Evolutionary conservation across 345 rosid species (phyloP), one percentile per base, ranked within the genome.

Genomic region (Hibiscus syriacus): DNA sequence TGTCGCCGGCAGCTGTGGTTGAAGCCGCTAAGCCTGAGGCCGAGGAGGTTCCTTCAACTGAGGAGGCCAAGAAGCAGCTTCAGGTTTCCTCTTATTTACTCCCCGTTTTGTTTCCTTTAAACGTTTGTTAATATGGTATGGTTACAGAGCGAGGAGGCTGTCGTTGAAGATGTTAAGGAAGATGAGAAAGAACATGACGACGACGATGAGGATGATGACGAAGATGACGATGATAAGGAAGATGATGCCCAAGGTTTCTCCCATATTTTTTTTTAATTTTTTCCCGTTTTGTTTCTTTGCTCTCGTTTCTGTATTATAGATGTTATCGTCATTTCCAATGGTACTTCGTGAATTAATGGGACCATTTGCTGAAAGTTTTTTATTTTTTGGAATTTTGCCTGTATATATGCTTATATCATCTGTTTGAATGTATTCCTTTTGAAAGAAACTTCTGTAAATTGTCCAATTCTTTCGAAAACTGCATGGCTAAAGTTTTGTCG

Each of bases 121-220:
- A 41, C 20, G 23, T 1, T 32, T 36, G 30, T 52, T 41, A 10
- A 36, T 41, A 46, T 20, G 27, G 29, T 68, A 6, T 38, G 17
- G 1, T n/a, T 17, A 19, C 72, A 82, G 82, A 75, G 50, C 23
- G 92, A 89, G 34, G 67, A 63, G 53, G 67, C 67, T 25, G 54
- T 63, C 23, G 67, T 43, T 23, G 54, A 63, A 52, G 83, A 87
- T 19, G 71, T 84, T 2, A 84, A 85, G 34, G 97, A 86, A 78
- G 97, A 88, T 68, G 86, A 85, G 71, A 88, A 90, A 73, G 94
- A 90, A 0, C 86, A 83, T 1, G 86, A 86, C 2, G 84, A 89
- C 0, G 97, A 83, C 2, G 93, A 84, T 0, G 92, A 85, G 0
- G 92, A 88, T 0, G 96, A 87, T 0, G 96, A 85, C 3, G 92